Evolutionary conservation across 2,329 filamentous ascomycete genomes (phyloP).

Genomic region (Diatrype stigma): DNA sequence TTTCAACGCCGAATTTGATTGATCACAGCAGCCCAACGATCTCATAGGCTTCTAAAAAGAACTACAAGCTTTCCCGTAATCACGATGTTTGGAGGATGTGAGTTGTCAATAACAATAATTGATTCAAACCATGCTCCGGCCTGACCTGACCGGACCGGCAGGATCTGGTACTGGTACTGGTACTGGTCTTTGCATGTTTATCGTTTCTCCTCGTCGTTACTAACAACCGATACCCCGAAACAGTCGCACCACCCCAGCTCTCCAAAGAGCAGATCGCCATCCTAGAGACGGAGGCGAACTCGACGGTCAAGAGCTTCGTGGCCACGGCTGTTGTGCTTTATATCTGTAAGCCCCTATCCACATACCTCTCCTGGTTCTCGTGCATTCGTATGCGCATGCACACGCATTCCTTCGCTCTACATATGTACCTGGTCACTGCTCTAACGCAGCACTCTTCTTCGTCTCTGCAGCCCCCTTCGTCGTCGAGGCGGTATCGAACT

Average conservation of each 20-base stretch:
- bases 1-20: too few relatives aligned
- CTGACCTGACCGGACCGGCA: too few relatives aligned
- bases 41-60: too few relatives aligned
- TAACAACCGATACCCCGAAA: neutral
- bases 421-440: too few relatives aligned
- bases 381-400: neutral
- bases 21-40: too few relatives aligned
- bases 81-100: slow-evolving; percentile 25
- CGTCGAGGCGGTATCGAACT: slow-evolving; percentile 46
- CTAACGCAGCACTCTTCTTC: neutral
- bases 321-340: slow-evolving; percentile 67
- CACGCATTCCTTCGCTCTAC: too few relatives aligned
- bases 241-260: slow-evolving; percentile 54
- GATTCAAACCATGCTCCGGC: too few relatives aligned
- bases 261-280: slow-evolving; percentile 66
- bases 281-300: slow-evolving; percentile 63
- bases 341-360: slow-evolving; percentile 57
- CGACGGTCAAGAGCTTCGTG: slow-evolving; percentile 64
- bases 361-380: neutral
- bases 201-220: neutral
- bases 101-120: slow-evolving; percentile 1
- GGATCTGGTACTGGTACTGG: too few relatives aligned
- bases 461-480: slow-evolving; percentile 50
- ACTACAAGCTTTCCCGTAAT: neutral
- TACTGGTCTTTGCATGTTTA: too few relatives aligned